A percentile compares a stretch with the other conserved stretches of the same genome.
phyloP scores from a whole-genome alignment of 202 grass and related monocot genomes.

The Saccharum hybrid region DNA sequence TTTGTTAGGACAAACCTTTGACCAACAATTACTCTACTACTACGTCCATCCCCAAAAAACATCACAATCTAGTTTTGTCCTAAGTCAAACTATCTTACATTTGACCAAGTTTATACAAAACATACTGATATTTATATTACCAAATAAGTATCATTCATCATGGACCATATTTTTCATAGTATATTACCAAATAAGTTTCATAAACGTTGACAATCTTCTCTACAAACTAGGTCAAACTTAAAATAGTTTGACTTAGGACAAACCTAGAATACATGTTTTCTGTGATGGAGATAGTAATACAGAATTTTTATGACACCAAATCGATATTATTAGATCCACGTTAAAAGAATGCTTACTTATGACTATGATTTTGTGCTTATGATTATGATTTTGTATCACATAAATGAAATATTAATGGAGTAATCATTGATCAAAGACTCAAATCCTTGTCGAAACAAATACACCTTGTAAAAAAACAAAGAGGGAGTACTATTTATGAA shows the following conservation, averaged over 20 bases:
- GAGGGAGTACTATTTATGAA: constrained; percentile 23
- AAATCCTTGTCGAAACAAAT: not conserved
- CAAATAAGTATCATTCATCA: not conserved
- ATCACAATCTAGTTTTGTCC: not conserved
- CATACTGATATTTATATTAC: not conserved
- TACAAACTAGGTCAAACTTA: not conserved
- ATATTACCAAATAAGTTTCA: not conserved
- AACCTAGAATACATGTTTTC: not conserved
- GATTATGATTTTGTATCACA: not conserved
- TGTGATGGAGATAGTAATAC: not conserved
- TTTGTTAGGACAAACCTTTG: not conserved
- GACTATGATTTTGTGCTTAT: no score
- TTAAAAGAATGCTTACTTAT: not conserved
- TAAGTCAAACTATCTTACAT: not conserved
- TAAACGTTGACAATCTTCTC: not conserved
- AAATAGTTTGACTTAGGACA: not conserved
- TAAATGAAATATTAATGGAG: not conserved
- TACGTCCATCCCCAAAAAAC: not conserved
- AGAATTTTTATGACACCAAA: not conserved
- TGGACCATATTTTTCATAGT: not conserved
- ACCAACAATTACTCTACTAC: not conserved
- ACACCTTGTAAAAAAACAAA: not conserved
- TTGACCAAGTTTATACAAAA: constrained; percentile 5
- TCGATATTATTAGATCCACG: not conserved
- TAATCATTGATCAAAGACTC: not conserved